Evolutionary conservation across 345 rosid genomes (phyloP).

Genomic region (Hibiscus mutabilis): DNA sequence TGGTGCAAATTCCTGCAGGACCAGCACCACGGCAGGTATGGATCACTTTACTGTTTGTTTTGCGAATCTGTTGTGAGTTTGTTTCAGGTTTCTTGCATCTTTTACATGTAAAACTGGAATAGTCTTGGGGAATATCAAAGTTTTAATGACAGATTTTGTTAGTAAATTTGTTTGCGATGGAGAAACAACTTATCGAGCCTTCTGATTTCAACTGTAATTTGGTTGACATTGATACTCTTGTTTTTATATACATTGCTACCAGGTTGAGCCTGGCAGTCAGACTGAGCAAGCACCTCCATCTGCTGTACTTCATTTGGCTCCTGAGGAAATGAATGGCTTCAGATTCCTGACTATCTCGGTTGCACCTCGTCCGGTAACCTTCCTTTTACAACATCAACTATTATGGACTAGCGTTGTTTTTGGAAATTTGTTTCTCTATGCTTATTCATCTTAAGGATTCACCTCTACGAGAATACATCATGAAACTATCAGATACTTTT

Average conservation of each 20-base stretch:
- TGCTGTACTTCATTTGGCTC: conserved; percentile 63
- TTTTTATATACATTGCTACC: conserved; percentile 18
- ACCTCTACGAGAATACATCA: conserved; percentile 4
- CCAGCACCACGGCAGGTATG: conserved; percentile 92
- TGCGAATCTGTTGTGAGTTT: neutral
- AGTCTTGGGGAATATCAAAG: neutral
- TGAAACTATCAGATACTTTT: neutral
- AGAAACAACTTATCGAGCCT: neutral
- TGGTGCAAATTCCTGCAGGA: conserved; percentile 92
- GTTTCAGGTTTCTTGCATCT: conserved; percentile 3
- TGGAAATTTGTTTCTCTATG: neutral
- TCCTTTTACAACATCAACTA: neutral
- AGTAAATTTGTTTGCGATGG: conserved; percentile 13
- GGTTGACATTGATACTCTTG: conserved; percentile 10
- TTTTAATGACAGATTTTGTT: conserved; percentile 5
- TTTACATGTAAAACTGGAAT: neutral
- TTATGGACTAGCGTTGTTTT: neutral
- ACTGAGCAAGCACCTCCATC: conserved; percentile 99
- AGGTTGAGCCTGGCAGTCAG: conserved; percentile 98
- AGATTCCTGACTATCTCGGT: conserved; percentile 91
- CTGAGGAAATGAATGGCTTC: conserved; percentile 76
- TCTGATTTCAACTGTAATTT: conserved; percentile 8
- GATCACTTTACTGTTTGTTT: conserved; percentile 1
- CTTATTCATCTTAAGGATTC: neutral
- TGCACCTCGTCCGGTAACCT: conserved; percentile 83